phyloP scores from a whole-genome alignment of 768 basidiomycete genomes.

The Leucocoprinus leucothites region DNA sequence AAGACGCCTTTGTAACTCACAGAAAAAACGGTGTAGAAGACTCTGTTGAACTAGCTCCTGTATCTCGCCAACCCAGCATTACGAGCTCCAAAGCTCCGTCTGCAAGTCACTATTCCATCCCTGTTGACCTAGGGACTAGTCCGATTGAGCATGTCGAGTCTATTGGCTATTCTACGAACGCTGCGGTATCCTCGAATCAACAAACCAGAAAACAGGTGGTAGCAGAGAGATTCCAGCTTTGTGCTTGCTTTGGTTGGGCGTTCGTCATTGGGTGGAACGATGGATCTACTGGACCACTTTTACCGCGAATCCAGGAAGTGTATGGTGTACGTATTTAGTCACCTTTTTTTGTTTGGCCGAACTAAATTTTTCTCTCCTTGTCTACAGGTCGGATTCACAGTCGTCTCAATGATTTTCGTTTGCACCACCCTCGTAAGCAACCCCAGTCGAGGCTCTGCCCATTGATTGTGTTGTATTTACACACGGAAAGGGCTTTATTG shows the following conservation, averaged over 20 bases:
- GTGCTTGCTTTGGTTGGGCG: conserved; percentile 49
- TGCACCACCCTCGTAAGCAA: conserved; percentile 32
- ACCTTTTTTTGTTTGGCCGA: background rate
- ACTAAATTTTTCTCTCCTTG: background rate
- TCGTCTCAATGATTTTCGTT: conserved; percentile 64
- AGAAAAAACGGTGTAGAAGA: background rate
- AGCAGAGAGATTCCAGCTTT: conserved; percentile 42
- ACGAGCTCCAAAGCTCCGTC: background rate
- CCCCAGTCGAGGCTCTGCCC: too few species aligned
- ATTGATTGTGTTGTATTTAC: too few species aligned
- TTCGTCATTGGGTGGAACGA: conserved; percentile 79
- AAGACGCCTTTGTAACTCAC: background rate
- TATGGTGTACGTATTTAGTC: conserved; percentile 37
- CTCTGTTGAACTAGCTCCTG: background rate
- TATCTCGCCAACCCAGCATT: background rate
- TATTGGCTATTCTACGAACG: background rate
- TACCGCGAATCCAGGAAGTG: conserved; percentile 64
- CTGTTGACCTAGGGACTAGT: background rate
- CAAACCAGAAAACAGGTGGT: conserved; percentile 17
- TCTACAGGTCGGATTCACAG: conserved; percentile 42
- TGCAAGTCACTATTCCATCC: background rate
- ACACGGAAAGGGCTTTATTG: conserved; percentile 34
- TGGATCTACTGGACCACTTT: conserved; percentile 67
- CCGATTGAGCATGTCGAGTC: background rate
- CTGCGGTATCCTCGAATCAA: background rate